phyloP scores from a whole-genome alignment of 1,139 yeast species.

The Candida tunisiensis region DNA sequence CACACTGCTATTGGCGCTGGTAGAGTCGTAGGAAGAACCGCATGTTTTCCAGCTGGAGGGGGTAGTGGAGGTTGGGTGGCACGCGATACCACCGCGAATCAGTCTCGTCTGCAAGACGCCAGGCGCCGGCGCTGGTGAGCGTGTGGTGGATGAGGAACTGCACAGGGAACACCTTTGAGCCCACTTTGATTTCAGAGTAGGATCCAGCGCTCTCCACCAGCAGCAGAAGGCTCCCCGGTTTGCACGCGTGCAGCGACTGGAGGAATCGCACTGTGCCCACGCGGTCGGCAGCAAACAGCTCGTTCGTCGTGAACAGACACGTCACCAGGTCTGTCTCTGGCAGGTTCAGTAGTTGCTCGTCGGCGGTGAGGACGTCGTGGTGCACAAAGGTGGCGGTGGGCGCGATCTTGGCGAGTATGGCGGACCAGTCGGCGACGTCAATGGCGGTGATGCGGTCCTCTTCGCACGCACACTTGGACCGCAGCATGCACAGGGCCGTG shows the following conservation, averaged over 20 bases:
- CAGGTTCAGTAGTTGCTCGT: conserved; percentile 11
- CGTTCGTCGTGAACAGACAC: conserved; percentile 71
- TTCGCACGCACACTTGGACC: conserved; percentile 1
- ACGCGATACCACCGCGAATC: conserved; percentile 79
- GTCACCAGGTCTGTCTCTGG: conserved; percentile 33
- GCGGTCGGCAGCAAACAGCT: conserved; percentile 55
- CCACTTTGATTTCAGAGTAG: conserved; percentile 64
- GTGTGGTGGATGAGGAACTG: conserved; percentile 66
- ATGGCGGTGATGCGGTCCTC: conserved; percentile 31
- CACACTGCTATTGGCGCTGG: conserved; percentile 22
- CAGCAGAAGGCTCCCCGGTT: conserved; percentile 39
- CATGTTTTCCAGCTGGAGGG: conserved; percentile 72
- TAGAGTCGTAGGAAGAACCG: conserved; percentile 68
- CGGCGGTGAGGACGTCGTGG: conserved; percentile 28
- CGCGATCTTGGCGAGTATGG: conserved; percentile 29
- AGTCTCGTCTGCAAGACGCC: conserved; percentile 48
- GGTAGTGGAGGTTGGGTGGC: conserved; percentile 38
- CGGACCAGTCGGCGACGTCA: conserved; percentile 69
- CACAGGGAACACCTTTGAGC: conserved; percentile 63
- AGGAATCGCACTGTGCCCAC: conserved; percentile 43
- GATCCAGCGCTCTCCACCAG: conserved; percentile 86
- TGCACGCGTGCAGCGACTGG: conserved; percentile 31
- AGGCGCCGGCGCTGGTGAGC: conserved; percentile 29
- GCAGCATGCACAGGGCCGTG: conserved; percentile 35
- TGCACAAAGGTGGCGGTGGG: conserved; percentile 28